A percentile compares a stretch with the other conserved stretches of the same genome.
phyloP scores from a whole-genome alignment of 805 yeast species.

The Candida verbasci region DNA sequence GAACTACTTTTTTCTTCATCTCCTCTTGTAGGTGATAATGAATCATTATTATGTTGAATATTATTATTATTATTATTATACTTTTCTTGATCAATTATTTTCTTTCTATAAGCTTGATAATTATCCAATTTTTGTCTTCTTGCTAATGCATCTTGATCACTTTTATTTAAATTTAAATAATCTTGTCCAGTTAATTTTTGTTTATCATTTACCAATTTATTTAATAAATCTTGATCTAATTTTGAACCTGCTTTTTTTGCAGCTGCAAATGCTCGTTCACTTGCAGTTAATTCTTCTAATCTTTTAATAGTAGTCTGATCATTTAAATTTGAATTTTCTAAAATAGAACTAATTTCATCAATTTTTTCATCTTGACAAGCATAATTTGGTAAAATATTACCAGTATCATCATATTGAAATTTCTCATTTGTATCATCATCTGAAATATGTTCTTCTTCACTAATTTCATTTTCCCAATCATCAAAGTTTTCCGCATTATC shows the following conservation, averaged over 20 bases:
- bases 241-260: slow-evolving; percentile 42
- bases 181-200: slow-evolving; percentile 40
- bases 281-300: slow-evolving; percentile 53
- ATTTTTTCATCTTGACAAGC: slow-evolving; percentile 43
- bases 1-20: background rate
- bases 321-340: slow-evolving; percentile 36
- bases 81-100: slow-evolving; percentile 56
- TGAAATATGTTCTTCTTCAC: slow-evolving; percentile 59
- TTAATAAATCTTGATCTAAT: slow-evolving; percentile 30
- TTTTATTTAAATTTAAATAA: slow-evolving; percentile 36
- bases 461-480: slow-evolving; percentile 31
- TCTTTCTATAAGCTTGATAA: slow-evolving; percentile 54
- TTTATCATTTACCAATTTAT: slow-evolving; percentile 31
- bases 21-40: slow-evolving; percentile 9
- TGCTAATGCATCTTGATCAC: slow-evolving; percentile 45
- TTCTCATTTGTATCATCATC: slow-evolving; percentile 55
- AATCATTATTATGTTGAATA: slow-evolving; percentile 11
- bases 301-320: slow-evolving; percentile 47
- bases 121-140: slow-evolving; percentile 51
- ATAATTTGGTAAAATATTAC: slow-evolving; percentile 53
- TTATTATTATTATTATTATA: background rate
- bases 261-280: slow-evolving; percentile 55
- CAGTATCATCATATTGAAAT: slow-evolving; percentile 59
- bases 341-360: slow-evolving; percentile 30
- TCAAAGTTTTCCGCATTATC: slow-evolving; percentile 10